Evolutionary conservation across 768 basidiomycete species (phyloP).

Genomic region (Boletus rubroflammeus): DNA sequence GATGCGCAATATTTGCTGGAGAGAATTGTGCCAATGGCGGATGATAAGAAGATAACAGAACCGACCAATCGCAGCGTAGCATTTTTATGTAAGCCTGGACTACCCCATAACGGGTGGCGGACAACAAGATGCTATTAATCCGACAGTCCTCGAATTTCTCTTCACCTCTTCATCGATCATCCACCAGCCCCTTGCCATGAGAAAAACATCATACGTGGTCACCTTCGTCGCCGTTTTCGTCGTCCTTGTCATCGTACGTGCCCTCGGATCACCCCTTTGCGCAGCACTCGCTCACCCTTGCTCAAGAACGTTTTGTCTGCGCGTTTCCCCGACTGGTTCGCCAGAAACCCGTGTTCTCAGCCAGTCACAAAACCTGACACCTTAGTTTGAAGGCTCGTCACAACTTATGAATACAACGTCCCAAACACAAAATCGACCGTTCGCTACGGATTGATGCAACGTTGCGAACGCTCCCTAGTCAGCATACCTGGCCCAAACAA

Average conservation of each 20-base stretch:
- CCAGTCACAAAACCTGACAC: conserved; percentile 20
- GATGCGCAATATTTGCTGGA: not conserved
- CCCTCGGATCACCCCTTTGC: not conserved
- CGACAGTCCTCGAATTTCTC: not conserved
- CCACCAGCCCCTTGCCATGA: conserved; percentile 38
- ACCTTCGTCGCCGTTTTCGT: conserved; percentile 55
- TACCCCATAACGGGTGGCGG: too few species aligned
- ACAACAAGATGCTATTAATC: too few species aligned
- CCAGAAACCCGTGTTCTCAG: conserved; percentile 20
- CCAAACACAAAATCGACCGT: conserved; percentile 46
- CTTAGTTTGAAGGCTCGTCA: conserved; percentile 39
- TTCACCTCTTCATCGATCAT: not conserved
- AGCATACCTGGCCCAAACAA: conserved; percentile 43
- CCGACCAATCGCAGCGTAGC: not conserved
- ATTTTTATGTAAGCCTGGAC: conserved; percentile 4
- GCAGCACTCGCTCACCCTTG: not conserved
- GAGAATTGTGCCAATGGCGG: conserved; percentile 28
- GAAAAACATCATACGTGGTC: conserved; percentile 65
- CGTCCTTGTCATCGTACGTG: conserved; percentile 51
- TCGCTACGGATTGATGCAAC: conserved; percentile 56
- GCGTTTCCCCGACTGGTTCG: conserved; percentile 62
- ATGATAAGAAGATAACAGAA: conserved; percentile 8
- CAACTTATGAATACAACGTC: conserved; percentile 36
- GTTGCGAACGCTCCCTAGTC: conserved; percentile 52
- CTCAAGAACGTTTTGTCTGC: conserved; percentile 56